Conservation (phyloP, 495 filamentous ascomycete genomes). For the Xylaria castorea region DNA sequence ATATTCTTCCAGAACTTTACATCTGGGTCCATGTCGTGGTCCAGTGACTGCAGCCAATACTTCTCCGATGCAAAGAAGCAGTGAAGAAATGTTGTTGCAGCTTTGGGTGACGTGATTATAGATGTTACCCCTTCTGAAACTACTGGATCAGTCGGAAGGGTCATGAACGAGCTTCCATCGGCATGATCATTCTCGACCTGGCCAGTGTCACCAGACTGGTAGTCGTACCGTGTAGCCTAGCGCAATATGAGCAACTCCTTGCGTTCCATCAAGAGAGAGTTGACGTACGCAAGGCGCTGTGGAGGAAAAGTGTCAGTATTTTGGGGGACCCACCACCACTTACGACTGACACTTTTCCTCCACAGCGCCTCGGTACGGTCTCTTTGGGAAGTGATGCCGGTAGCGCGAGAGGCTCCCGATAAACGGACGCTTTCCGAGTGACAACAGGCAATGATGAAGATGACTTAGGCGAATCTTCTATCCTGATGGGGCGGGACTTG, state of each 20-base stretch:
- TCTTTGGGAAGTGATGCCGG: neutral
- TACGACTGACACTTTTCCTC: no score
- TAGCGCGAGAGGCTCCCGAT: neutral
- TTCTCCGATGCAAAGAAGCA: slow-evolving; percentile 4
- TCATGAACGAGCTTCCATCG: neutral
- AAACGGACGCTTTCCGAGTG: neutral
- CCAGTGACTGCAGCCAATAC: slow-evolving; percentile 2
- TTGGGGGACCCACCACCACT: no score
- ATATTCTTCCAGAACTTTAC: neutral
- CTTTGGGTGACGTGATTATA: neutral
- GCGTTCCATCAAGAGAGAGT: neutral
- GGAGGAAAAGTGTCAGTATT: no score
- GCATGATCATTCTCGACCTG: neutral
- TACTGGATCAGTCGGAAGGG: neutral
- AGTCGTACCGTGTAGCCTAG: neutral
- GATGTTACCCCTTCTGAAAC: neutral
- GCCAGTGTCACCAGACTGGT: neutral
- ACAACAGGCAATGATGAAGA: neutral
- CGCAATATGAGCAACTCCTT: neutral
- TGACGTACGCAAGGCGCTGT: no score
- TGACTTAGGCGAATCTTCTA: slow-evolving; percentile 9
- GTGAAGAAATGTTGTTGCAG: neutral
- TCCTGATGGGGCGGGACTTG: slow-evolving; percentile 13
- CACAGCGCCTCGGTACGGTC: no score
- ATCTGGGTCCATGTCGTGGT: slow-evolving; percentile 12